Evolutionary conservation across 495 filamentous ascomycete genomes (phyloP), one percentile per base, ranked within the genome.

Genomic region (Penicillium nucicola): DNA sequence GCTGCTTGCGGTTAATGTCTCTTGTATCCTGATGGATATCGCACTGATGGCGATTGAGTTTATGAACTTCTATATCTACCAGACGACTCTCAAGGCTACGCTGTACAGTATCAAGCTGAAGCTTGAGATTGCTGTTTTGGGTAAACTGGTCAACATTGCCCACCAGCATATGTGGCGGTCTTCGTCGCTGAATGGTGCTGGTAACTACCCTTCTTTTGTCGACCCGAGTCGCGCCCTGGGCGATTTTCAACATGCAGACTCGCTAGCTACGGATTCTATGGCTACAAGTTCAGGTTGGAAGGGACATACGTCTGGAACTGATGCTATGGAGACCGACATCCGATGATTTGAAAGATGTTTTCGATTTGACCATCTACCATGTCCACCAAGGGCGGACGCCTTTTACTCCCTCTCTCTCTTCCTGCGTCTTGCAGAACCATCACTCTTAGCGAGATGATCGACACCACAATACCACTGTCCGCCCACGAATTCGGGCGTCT

Each of bases 1-100:
- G 36, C 48, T 65, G 36, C 59, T 65, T 20, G 62, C 62, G 1
- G 62, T 65, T 34, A 65, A 65, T 35, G 56, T 63, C 8, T 42
- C 60, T 33, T 65, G 62, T 65, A 59, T 65, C 17, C 39, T 65
- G 18, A 65, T 65, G 62, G 62, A 65, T 47, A 62, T 65, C 18
- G 62, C 62, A 1, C 37, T 65, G 51, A 65, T 65, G 62, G 30
- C 54, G 19, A 65, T 63, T 37, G 62, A 65, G 52, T 65, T 65
- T 19, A 63, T 53, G 56, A 56, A 65, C 34, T 63, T 63, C 22
- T 65, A 65, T 42, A 62, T 65, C 45, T 65, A 60, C 47, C 62
- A 65, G 30, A 65, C 62, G 0, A 65, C 62, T 13, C 56, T 65
- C 38, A 65, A 65, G 22, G 62, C 62, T 1, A 65, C 59, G 4